These are phyloP conservation scores for Pseudogymnoascus sp. DNA, from an alignment of 2,329 filamentous ascomycete species.

Conservation along the genomic window DNA sequence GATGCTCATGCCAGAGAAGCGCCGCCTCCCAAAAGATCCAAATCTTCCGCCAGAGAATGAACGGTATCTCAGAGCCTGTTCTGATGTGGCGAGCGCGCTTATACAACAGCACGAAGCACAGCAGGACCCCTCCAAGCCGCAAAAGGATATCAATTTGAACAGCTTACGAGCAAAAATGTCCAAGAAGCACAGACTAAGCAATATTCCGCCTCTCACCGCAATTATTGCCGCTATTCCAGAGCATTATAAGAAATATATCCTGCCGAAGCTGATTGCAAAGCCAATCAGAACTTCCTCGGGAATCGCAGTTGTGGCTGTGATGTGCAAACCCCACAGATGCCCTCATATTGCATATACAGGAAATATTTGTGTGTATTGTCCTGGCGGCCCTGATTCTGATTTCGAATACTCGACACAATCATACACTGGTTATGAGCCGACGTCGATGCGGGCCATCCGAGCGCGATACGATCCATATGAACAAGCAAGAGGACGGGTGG, in stretches of 20 bases:
- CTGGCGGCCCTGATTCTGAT: conserved; percentile 92
- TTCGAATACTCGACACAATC: conserved; percentile 99
- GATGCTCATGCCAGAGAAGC: conserved; percentile 42
- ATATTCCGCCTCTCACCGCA: conserved; percentile 83
- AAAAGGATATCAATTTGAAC: conserved; percentile 90
- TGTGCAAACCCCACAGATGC: conserved; percentile 98
- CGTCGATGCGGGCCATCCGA: conserved; percentile 95
- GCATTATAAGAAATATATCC: conserved; percentile 98
- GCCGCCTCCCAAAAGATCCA: conserved; percentile 52
- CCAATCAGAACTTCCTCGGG: conserved; percentile 93
- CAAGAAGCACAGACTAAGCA: conserved; percentile 84
- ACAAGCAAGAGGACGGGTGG: conserved; percentile 88
- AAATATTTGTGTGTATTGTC: conserved; percentile 98
- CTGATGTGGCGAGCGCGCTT: conserved; percentile 85
- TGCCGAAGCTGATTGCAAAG: conserved; percentile 93
- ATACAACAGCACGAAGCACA: conserved; percentile 89
- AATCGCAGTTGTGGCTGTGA: conserved; percentile 96
- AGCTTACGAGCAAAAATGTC: conserved; percentile 74
- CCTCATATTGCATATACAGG: conserved; percentile 97
- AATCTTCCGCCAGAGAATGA: conserved; percentile 89
- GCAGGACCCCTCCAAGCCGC: conserved; percentile 61
- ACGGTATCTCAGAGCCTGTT: conserved; percentile 85
- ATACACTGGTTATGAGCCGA: conserved; percentile 97
- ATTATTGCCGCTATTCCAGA: conserved; percentile 99
- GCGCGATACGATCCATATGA: conserved; percentile 97